Evolutionary conservation across 2,329 filamentous ascomycete species (phyloP), one percentile per base, ranked within the genome.

Genomic region (Stenocarpella maydis): DNA sequence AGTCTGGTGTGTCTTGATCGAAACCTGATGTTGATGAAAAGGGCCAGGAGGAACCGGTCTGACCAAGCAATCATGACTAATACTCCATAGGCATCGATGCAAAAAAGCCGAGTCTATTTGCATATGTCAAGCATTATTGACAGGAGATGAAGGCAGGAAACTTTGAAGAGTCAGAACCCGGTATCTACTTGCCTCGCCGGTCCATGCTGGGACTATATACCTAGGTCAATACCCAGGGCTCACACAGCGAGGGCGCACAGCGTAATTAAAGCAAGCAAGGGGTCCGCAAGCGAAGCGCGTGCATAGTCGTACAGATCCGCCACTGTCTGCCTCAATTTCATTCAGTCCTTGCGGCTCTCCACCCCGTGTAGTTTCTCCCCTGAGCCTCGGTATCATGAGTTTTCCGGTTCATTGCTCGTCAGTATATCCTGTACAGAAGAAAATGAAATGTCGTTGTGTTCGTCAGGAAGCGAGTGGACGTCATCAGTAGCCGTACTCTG

Each of bases 401-500:
- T 54, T 60, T 52, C 66, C 66, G 37, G 21, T 69, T 71, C 66
- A 55, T 71, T 71, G 69, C 69, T 71, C 69, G 47, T 66, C 66
- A 71, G 37, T 71, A 60, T 71, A 71, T 71, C 69, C 69, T 71
- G 67, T 68, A 69, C 68, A 65, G 53, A 49, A 65, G 53, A 52
- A 66, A 68, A 69, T 47, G 34, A 50, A 50, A 31, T 65, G 50
- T 47, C 39, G 63, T 55, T 17, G 12, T 55, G 52, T 37, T 61
- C 41, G 28, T 58, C 43, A 19, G 28, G 17, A 17, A 37, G 9
- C 24, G 26, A 26, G 53, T 21, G 15, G 24, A 60, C 67, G 76
- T 80, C 45, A 78, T 75, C 76, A 75, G 74, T 79, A 78, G 70
- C 74, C 74, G 58, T 74, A 74, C 71, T 75, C 73, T 75, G 60